Evolutionary conservation across 1,284 basidiomycete species (phyloP).

Genomic region (Exsudoporus floridanus): DNA sequence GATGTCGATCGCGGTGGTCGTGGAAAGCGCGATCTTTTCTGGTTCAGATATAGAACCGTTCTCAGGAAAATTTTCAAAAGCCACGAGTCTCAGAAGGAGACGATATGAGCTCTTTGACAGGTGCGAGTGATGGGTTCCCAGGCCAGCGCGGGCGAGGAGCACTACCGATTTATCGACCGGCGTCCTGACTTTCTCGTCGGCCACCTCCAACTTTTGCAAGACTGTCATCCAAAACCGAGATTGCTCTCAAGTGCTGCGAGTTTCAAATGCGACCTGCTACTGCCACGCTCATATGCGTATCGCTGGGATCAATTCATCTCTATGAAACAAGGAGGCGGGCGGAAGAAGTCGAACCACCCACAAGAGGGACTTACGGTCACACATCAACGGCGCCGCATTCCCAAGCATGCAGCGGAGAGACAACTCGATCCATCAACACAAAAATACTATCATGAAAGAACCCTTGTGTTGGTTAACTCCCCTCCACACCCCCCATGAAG

Average conservation of each 20-base stretch:
- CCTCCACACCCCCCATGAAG: constrained; percentile 5
- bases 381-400: constrained; percentile 10
- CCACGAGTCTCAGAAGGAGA: constrained; percentile 2
- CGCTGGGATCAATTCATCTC: constrained; percentile 22
- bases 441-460: constrained; percentile 11
- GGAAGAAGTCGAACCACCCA: constrained; percentile 15
- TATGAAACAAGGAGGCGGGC: constrained; percentile 21
- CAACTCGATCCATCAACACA: constrained; percentile 1
- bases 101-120: neutral
- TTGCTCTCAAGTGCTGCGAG: constrained; percentile 8
- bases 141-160: neutral
- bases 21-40: constrained; percentile 4
- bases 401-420: constrained; percentile 5
- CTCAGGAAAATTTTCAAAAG: constrained; percentile 16
- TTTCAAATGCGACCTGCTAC: constrained; percentile 10
- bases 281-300: constrained; percentile 9
- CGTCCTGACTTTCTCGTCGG: neutral
- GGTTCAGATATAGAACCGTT: constrained; percentile 12
- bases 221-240: constrained; percentile 3
- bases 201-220: neutral
- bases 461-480: neutral
- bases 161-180: constrained; percentile 1
- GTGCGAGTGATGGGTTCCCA: constrained; percentile 1
- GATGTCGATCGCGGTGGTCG: constrained; percentile 18
- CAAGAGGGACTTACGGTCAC: constrained; percentile 7